Base-by-base conservation (phyloP, 2,329 filamentous ascomycete genomes). In the Fusarium duplospermum region DNA sequence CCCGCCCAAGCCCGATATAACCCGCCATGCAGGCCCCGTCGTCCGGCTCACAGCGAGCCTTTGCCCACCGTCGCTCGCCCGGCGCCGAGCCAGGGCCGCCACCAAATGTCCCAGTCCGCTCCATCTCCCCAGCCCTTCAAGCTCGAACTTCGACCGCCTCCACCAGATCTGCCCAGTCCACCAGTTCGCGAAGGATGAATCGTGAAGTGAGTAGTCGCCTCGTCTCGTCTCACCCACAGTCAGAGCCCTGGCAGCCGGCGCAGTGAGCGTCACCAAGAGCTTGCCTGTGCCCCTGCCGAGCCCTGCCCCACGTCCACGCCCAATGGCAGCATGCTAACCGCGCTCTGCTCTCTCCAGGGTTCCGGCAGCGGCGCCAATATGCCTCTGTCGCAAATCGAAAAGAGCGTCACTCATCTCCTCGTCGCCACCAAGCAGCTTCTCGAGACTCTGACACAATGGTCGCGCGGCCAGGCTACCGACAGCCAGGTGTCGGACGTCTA, bases 401-500 rank as follows among this genome's bases (percentile, higher is more conserved):
- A 98, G 87, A 98, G 95, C 82, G 96, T 99, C 74, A 98, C 96
- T 13, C 96, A 99, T 82, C 93, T 99, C 52, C 91, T 99, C 38
- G 96, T 99, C 75, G 96, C 96, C 38, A 99, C 96, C 36, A 99
- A 99, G 83, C 95, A 98, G 84, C 91, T 99, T 3, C 92, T 99
- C 71, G 96, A 99, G 86, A 99, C 96, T 7, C 88, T 99, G 71
- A 99, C 96, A 56, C 93, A 97, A 87, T 99, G 96, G 96, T 99
- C 96, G 69, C 94, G 96, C 66, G 93, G 94, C 71, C 92, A 93
- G 78, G 95, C 96, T 64, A 95, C 94, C 73, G 96, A 99, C 84
- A 93, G 93, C 71, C 94, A 98, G 82, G 96, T 99, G 69, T 98
- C 96, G 14, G 96, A 99, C 82, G 96, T 99, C 77, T 99, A 99